Base-by-base conservation (phyloP, 768 basidiomycete species). In the Paxillus rubicundulus region DNA sequence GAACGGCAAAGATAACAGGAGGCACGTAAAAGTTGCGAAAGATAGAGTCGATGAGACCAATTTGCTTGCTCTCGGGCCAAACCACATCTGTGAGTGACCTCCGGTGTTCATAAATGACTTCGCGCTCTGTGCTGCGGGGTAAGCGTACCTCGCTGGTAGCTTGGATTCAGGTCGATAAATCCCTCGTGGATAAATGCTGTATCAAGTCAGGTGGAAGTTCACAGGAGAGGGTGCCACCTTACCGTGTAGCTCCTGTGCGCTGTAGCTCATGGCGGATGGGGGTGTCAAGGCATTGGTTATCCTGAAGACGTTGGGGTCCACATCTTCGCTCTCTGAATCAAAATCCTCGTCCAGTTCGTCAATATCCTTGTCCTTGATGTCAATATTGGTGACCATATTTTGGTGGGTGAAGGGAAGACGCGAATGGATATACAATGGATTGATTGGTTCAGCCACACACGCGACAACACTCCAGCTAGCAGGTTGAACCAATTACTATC, bases 11-110 rank as follows among this genome's bases (percentile, higher is more conserved):
- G 39, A 82, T 74, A 39, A 81, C 66, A 0, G 77, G 80, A 0
- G 80, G 79, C 5, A 81, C 70, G 56, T 79, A 79, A 71, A 69
- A 75, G 72, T 88, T 79, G 50, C 75, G 71, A 41, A 75, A 78
- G 16, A 80, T 70, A 0, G 78, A 81, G 57, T 81, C 77, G 8
- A 82, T 69, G 42, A 82, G 70, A 40, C 70, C 72, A 55, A 74
- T 75, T 59, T 90, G 86, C 59, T 90, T 90, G 41, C 66, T 64
- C 48, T 80, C 78, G 0, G 85, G 76, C 89, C 90, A 92, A 2
- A 92, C 89, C 17, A 92, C 75, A 50, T 87, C 89, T 91, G 40
- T 16, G 46, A 8, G 46, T 18, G 24, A 45, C 18, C 13, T 18
- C 20, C 27, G 42, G 36, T 48, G 20, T 49, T 2, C 45, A 46